A percentile compares a stretch with the other conserved stretches of the same genome.
phyloP scores from a whole-genome alignment of 2,329 filamentous ascomycete genomes.

The Tolypocladium ophioglossoides region DNA sequence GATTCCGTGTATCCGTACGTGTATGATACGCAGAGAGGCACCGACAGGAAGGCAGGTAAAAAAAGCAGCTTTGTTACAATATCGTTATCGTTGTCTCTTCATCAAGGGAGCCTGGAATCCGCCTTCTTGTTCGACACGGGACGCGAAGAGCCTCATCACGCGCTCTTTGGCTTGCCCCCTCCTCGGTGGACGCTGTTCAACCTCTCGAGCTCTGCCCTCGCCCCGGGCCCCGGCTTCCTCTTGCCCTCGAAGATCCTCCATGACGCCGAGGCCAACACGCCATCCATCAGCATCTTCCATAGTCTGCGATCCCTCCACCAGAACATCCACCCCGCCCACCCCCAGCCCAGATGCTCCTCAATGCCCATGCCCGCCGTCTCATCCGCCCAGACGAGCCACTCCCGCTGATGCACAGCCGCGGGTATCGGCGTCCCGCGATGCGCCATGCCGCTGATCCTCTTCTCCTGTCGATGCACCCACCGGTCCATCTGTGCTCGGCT shows the following conservation, averaged over 20 bases:
- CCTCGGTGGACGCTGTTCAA: background rate
- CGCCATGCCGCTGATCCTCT: slow-evolving; percentile 8
- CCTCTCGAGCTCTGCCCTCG: background rate
- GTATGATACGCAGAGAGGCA: too few relatives aligned
- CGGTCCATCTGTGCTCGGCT: background rate
- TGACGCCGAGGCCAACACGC: background rate
- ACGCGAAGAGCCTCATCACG: background rate
- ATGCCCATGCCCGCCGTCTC: slow-evolving; percentile 28
- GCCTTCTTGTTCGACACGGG: too few relatives aligned
- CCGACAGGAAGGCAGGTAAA: too few relatives aligned
- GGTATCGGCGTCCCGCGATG: slow-evolving; percentile 12
- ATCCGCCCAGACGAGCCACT: slow-evolving; percentile 14
- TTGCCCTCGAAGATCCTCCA: background rate
- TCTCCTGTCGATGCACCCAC: slow-evolving; percentile 10
- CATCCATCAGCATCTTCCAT: background rate
- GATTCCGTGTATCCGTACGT: background rate
- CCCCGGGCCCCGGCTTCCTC: background rate
- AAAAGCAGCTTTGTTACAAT: too few relatives aligned
- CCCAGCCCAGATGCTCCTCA: slow-evolving; percentile 25
- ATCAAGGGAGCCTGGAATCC: too few relatives aligned
- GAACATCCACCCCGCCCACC: background rate
- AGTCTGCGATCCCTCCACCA: background rate
- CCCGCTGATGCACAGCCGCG: slow-evolving; percentile 10
- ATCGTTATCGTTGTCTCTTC: too few relatives aligned
- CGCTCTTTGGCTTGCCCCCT: background rate